phyloP scores from a whole-genome alignment of 192 early-diverging fungal genomes.

The Umbelopsis isabellina region DNA sequence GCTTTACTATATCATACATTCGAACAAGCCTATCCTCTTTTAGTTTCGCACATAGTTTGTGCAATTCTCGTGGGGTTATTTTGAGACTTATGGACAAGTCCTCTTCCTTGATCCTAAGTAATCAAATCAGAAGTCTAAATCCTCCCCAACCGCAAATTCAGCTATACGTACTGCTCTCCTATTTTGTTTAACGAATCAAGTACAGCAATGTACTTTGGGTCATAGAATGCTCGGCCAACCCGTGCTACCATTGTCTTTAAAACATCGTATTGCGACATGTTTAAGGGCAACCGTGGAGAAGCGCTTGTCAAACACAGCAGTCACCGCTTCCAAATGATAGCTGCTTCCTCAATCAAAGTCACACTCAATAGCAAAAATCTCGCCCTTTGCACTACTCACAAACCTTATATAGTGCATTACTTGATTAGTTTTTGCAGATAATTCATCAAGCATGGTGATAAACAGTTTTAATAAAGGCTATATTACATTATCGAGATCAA shows the following conservation, averaged over 20 bases:
- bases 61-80: slow-evolving; percentile 69
- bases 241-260: slow-evolving; percentile 67
- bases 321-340: background rate
- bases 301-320: background rate
- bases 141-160: background rate
- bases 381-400: no score
- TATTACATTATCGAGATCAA: no score
- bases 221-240: slow-evolving; percentile 87
- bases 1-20: slow-evolving; percentile 43
- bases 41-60: slow-evolving; percentile 79
- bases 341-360: no score
- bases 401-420: no score
- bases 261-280: slow-evolving; percentile 37
- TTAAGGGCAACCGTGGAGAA: background rate
- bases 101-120: slow-evolving; percentile 69
- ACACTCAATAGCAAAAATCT: no score
- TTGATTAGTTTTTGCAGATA: no score
- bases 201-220: slow-evolving; percentile 75
- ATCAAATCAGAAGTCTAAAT: background rate
- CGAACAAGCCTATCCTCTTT: slow-evolving; percentile 79
- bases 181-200: slow-evolving; percentile 79
- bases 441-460: no score
- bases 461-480: no score
- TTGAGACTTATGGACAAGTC: slow-evolving; percentile 70
- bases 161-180: slow-evolving; percentile 35